phyloP scores from a whole-genome alignment of 805 yeast species.

The Kuraishia ogatae region DNA sequence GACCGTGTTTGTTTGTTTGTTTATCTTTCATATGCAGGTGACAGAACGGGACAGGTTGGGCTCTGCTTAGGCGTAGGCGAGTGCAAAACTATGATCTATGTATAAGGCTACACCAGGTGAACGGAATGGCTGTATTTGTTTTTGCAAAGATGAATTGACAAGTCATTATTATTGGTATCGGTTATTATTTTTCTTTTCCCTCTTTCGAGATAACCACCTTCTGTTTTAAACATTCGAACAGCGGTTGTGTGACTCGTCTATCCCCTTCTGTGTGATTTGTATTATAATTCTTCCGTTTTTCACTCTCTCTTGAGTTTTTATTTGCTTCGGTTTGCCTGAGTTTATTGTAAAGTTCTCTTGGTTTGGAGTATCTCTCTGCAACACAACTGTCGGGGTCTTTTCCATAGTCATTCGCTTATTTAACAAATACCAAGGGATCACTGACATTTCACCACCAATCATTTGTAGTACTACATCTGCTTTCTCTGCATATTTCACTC shows the following conservation, averaged over 20 bases:
- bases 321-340: background rate
- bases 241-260: background rate
- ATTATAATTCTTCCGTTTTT: too few species aligned
- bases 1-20: background rate
- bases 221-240: too few species aligned
- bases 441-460: background rate
- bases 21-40: background rate
- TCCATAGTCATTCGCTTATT: background rate
- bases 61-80: background rate
- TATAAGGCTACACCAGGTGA: background rate
- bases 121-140: background rate
- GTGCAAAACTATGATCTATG: background rate
- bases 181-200: background rate
- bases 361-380: background rate
- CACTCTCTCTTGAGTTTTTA: background rate
- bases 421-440: background rate
- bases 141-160: background rate
- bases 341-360: constrained; percentile 1
- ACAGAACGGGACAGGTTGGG: background rate
- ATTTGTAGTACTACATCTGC: background rate
- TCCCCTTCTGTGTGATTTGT: background rate
- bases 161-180: background rate
- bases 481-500: background rate
- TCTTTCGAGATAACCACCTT: too few species aligned
- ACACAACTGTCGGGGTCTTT: background rate